Evolutionary conservation across 768 basidiomycete genomes (phyloP), one percentile per base, ranked within the genome.

Genomic region (Pisolithus albus): DNA sequence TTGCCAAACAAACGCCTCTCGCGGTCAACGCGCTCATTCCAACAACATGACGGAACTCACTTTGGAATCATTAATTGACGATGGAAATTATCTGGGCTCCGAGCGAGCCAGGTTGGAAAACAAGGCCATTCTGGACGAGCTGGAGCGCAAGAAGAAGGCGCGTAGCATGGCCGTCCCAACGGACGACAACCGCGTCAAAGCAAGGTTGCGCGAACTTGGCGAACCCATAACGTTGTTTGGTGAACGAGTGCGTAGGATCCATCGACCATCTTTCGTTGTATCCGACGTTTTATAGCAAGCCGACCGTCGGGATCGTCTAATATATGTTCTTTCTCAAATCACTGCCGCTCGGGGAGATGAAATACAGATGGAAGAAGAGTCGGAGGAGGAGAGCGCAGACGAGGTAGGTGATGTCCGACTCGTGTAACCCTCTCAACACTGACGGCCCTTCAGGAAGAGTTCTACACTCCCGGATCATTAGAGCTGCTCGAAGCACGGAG

Each of bases 161-260:
- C 79, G 96, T 56, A 85, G 77, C 53, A 81, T 97, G 71, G 96
- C 94, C 7, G 92, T 98, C 9, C 96, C 96, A 7, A 99, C 96
- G 7, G 95, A 98, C 69, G 96, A 98, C 69, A 87, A 82, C 62
- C 85, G 88, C 58, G 96, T 99, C 61, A 88, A 87, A 64, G 83
- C 86, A 37, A 78, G 90, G 52, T 75, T 99, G 52, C 77, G 96
- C 51, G 92, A 95, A 71, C 84, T 96, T 59, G 94, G 92, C 37
- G 92, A 99, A 67, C 96, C 96, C 37, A 94, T 98, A 62, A 97
- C 94, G 5, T 77, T 98, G 24, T 99, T 98, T 60, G 96, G 94
- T 56, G 96, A 98, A 80, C 84, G 92, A 53, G 93, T 96, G 64
- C 67, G 91, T 81, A 26, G 11, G n/a, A 42, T n/a, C 52, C 56